These are phyloP conservation scores for Tylopilus balloui DNA, from an alignment of 768 basidiomycete species.

Conservation along the genomic window DNA sequence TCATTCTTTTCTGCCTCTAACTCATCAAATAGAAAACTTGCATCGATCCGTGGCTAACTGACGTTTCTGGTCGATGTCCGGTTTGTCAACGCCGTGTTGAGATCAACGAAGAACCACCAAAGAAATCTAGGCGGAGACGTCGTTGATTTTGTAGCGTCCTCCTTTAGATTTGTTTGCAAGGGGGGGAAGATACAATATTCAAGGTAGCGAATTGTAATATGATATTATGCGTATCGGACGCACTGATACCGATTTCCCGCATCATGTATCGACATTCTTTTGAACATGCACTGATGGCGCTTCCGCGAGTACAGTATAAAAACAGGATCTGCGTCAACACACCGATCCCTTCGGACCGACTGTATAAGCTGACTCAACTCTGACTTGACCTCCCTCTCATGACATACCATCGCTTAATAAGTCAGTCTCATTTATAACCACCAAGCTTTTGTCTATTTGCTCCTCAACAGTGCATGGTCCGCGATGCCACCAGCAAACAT, in stretches of 20 bases:
- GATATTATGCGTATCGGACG: conserved; percentile 30
- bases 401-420: conserved; percentile 20
- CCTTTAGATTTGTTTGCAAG: conserved; percentile 5
- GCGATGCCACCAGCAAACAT: conserved; percentile 2
- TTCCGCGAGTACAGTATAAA: neutral
- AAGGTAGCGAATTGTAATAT: conserved; percentile 28
- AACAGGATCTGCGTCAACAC: neutral
- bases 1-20: neutral
- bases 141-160: conserved; percentile 13
- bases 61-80: conserved; percentile 84
- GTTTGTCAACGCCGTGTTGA: conserved; percentile 78
- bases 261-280: conserved; percentile 25
- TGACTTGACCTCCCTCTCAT: neutral
- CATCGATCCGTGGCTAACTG: conserved; percentile 83
- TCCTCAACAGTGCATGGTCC: neutral
- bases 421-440: neutral
- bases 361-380: neutral
- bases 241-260: conserved; percentile 20
- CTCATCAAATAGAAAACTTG: conserved; percentile 63
- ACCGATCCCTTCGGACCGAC: neutral
- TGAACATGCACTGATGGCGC: conserved; percentile 9
- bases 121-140: conserved; percentile 28
- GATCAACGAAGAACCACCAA: conserved; percentile 35
- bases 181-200: conserved; percentile 24
- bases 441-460: neutral